Evolutionary conservation across 2,329 filamentous ascomycete species (phyloP), one percentile per base, ranked within the genome.

Genomic region (Cladosporium sp.): DNA sequence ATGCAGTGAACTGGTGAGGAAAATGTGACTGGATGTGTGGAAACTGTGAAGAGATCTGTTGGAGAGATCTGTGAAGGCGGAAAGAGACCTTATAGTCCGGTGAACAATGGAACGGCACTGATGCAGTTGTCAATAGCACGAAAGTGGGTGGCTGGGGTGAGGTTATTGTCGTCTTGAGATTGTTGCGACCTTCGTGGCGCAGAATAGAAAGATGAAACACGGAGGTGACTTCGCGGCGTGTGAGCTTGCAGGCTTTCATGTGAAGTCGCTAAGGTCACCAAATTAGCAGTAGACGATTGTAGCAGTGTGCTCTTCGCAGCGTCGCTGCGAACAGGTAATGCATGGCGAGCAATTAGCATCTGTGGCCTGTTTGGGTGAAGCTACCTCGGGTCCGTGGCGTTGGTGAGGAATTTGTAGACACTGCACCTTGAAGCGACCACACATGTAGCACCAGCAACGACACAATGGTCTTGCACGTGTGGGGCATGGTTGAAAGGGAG

Each of bases 91-190:
- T 47, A 30, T 47, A 30, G 30, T 34, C 30, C 9, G 30, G 30
- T 34, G 30, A 34, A 34, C 30, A 34, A 34, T 43, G 2, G 17
- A 43, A 20, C 11, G 22, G 22, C 34, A 40, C 51, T 40, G 15
- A 20, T n/a, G 22, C 3, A 2, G 11, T 14, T 7, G 9, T 40
- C 51, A 54, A 54, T 40, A 42, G 30, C 30, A 9, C 11, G 11
- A 12, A 34, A 34, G 2, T 34, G 30, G 30, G 30, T 34, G 30
- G 30, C 30, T 34, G 30, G 30, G 30, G 11, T 34, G 30, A 3
- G 9, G 25, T 42, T 43, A 55, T 55, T 43, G 51, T 55, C 28
- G 51, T n/a, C 30, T 34, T 55, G 22, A 11, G n/a, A 55, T 55
- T 55, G 51, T 55, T 55, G 25, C 38, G 38, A 9, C 42, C 37